These are phyloP conservation scores for Litsea cubeba DNA, from an alignment of 164 flowering plant genomes.

Conservation along the genomic window DNA sequence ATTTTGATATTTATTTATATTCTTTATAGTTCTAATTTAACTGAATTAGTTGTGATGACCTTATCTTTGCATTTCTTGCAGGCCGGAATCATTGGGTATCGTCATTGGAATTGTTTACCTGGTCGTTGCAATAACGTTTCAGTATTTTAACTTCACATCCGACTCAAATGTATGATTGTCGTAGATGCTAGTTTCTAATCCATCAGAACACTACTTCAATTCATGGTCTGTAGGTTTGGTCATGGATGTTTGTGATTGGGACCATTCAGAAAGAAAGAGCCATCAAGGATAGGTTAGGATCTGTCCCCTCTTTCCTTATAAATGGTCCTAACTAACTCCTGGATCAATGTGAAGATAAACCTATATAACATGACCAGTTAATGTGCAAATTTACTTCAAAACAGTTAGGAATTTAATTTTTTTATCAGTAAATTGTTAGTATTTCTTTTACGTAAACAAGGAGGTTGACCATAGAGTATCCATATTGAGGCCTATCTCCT, in stretches of 20 bases:
- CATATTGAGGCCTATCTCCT: neutral
- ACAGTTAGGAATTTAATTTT: no score
- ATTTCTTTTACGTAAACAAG: neutral
- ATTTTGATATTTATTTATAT: no score
- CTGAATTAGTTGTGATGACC: neutral
- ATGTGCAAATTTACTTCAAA: no score
- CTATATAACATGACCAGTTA: no score
- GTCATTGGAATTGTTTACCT: constrained; percentile 80
- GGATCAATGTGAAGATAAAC: no score
- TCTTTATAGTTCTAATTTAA: neutral
- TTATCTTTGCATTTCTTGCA: constrained; percentile 28
- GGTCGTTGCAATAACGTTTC: constrained; percentile 71
- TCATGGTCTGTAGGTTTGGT: neutral
- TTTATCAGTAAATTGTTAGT: no score
- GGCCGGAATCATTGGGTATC: constrained; percentile 98
- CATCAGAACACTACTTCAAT: neutral
- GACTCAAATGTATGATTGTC: constrained; percentile 73
- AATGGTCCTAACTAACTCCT: no score
- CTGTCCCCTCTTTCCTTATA: neutral
- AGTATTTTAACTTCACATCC: constrained; percentile 71
- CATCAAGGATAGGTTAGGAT: neutral
- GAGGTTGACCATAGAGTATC: neutral
- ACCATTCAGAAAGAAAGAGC: no score
- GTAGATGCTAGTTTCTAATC: neutral
- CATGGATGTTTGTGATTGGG: neutral